Base-by-base conservation (phyloP, 495 filamentous ascomycete genomes). In the Hypoxylon intermedium region DNA sequence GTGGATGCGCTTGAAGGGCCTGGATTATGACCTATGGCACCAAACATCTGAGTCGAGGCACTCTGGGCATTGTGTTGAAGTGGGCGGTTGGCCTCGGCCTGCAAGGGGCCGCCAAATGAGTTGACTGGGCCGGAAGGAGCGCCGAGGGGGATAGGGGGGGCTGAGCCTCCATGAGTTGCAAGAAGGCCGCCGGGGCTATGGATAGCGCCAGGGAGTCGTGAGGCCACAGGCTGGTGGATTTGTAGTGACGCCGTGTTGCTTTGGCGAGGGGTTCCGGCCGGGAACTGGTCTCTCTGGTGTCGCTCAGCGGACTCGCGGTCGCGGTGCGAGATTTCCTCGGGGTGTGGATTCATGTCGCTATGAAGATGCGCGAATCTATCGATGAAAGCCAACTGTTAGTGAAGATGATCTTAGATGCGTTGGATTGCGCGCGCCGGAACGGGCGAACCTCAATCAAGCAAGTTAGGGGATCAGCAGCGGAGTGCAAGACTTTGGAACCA, bases 171-270 rank as follows among this genome's bases (percentile, higher is more conserved):
- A 55, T 90, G 82, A 58, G 88, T 92, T 0, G 89, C 87, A 26
- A 96, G 83, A 7, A 97, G 79, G 9, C 92, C 92, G 67, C 91
- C 90, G 9, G 92, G 92, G 31, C 90, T 92, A 67, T 94, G 92
- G 46, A 95, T 92, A 30, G 87, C 85, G 48, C 86, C 88, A 6
- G 90, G 79, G 12, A 91, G 83, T 65, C 90, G 85, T 34, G 89
- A 91, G 37, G 92, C 92, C 43, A 96, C 90, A 2, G 92, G 92
- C 68, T 97, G 92, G 69, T 97, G 92, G 64, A 97, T 83, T 21
- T 90, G 90, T 44, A 96, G 87, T 0, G 91, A 88, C 28, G 87
- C 89, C 9, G 89, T 85, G 61, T 90, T 91, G 72, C 89, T 92
- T 70, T 95, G 90, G 58, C 92, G 90, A 11, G 89, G 85, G 38